A percentile compares a stretch with the other conserved stretches of the same genome.
Conservation (phyloP, 169 alveolate genomes). For the Eimeria acervulina region DNA sequence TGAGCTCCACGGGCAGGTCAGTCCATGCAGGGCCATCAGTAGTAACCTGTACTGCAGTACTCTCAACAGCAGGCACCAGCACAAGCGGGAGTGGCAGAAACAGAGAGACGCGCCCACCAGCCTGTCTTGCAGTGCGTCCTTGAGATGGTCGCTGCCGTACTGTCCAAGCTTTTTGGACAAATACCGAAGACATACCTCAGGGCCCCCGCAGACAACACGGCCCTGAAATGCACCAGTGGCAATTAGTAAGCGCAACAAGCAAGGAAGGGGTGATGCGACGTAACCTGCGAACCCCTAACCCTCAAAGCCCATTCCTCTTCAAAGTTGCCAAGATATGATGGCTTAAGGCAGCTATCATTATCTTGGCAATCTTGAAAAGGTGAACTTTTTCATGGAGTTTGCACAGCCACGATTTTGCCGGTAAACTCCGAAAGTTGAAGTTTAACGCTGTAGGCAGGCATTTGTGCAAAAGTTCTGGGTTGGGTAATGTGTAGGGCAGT, state of each 20-base stretch:
- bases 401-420: not conserved
- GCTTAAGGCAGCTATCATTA: not conserved
- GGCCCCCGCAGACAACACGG: slow-evolving; percentile 66
- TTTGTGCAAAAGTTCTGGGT: not conserved
- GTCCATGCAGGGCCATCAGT: not conserved
- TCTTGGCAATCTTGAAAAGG: not conserved
- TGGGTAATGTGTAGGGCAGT: not conserved
- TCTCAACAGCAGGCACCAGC: not conserved
- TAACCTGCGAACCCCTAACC: not conserved
- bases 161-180: slow-evolving; percentile 64
- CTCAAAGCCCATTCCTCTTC: not conserved
- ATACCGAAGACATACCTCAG: slow-evolving; percentile 67
- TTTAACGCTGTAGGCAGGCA: not conserved
- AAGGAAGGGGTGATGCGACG: not conserved
- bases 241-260: not conserved
- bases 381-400: not conserved
- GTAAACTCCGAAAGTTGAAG: not conserved
- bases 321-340: too few relatives aligned
- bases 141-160: slow-evolving; percentile 54
- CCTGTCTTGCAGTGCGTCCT: slow-evolving; percentile 62
- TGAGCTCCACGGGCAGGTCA: not conserved
- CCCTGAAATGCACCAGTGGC: slow-evolving; percentile 25
- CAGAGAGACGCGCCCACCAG: slow-evolving; percentile 21
- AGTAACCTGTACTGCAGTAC: not conserved
- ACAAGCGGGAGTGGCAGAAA: not conserved